Evolutionary conservation across 2,329 filamentous ascomycete species (phyloP).

Genomic region (Aureobasidium sp.): DNA sequence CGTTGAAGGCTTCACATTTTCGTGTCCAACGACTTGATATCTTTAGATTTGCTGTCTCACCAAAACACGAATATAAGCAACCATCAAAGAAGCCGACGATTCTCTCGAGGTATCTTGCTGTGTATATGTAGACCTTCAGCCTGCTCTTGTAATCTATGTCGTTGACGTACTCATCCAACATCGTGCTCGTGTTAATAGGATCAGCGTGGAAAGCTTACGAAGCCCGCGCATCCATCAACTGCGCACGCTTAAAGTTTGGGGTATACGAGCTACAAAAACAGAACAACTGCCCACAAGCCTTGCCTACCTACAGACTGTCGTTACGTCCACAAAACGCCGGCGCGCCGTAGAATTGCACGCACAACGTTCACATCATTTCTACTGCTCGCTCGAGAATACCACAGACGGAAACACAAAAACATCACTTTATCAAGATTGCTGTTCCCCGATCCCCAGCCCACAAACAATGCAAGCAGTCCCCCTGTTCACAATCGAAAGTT

Average conservation of each 20-base stretch:
- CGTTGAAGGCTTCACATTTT: background rate
- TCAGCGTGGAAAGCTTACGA: background rate
- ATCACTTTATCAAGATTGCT: background rate
- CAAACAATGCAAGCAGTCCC: background rate
- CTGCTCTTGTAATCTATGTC: background rate
- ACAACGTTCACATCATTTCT: background rate
- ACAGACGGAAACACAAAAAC: background rate
- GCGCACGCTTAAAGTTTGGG: background rate
- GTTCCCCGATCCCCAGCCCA: background rate
- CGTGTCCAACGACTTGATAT: background rate
- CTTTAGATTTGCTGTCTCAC: constrained; percentile 4
- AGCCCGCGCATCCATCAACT: background rate
- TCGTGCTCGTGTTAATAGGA: background rate
- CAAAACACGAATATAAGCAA: background rate
- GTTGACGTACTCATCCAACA: background rate
- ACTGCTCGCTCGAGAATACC: background rate
- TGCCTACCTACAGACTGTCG: background rate
- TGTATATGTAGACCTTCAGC: background rate
- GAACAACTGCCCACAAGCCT: background rate
- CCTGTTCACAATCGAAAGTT: background rate
- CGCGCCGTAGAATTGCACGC: background rate
- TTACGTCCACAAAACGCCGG: background rate
- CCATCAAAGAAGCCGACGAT: background rate
- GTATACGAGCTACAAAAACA: background rate
- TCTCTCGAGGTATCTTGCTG: background rate